phyloP scores from a whole-genome alignment of 148 eudicot genomes.

The Rhododendron vialii region DNA sequence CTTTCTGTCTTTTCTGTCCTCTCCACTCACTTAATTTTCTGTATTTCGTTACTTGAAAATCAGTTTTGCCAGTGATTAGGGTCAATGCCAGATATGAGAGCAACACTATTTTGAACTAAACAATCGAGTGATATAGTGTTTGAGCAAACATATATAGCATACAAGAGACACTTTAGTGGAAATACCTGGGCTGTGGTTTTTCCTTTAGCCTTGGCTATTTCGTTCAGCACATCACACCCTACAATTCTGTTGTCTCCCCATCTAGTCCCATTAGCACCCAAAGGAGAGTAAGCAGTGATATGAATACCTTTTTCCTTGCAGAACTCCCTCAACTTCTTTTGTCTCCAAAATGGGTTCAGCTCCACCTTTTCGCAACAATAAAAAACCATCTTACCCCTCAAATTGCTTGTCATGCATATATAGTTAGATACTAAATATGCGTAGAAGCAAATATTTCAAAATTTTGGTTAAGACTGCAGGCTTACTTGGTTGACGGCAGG shows the following conservation, averaged over 20 bases:
- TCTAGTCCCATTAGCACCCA: conserved; percentile 48
- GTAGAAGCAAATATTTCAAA: neutral
- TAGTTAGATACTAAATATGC: neutral
- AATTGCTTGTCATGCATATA: neutral
- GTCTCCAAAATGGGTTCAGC: conserved; percentile 7
- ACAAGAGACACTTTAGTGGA: neutral
- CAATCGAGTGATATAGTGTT: neutral
- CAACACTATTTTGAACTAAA: neutral
- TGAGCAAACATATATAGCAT: neutral
- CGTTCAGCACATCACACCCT: conserved; percentile 50
- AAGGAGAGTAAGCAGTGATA: neutral
- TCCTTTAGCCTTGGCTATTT: conserved; percentile 62
- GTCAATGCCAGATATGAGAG: neutral
- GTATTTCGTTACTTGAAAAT: neutral
- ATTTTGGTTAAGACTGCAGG: neutral
- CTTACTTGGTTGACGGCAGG: conserved; percentile 79
- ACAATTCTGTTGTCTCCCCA: conserved; percentile 67
- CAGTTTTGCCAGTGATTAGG: neutral
- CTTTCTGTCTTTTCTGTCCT: neutral
- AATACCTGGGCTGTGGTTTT: conserved; percentile 68
- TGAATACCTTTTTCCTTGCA: neutral
- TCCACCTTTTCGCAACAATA: neutral
- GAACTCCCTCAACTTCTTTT: neutral
- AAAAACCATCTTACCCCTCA: neutral
- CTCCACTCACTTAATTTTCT: neutral